Base-by-base conservation (phyloP, 2,329 filamentous ascomycete species). In the Geoglossum cookeanum region DNA sequence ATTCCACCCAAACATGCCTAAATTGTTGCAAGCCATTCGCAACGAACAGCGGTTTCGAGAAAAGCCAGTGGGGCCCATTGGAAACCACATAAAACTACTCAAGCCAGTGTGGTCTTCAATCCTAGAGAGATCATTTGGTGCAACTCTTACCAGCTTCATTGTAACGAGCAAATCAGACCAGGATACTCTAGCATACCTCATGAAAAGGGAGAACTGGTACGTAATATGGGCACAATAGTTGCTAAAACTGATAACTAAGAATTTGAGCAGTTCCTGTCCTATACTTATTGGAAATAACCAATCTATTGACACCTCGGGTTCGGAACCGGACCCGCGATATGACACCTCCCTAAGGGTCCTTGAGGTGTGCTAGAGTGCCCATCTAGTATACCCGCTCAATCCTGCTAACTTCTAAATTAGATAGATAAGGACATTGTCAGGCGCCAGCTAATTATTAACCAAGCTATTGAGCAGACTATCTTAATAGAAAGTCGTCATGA, bases 101-200 rank as follows among this genome's bases (percentile, higher is more conserved):
- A 83, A 91, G 62, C 84, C 87, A 0, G 77, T 87, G 63, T 98
- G 92, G 92, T 85, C 84, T 1, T 78, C 79, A 0, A 81, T 94
- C 48, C 69, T 98, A 13, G 92, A 98, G 66, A 84, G 78, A 60
- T 79, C 79, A 1, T 76, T 95, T 51, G 87, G 87, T n/a, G 69
- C 68, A 3, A 74, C 72, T 0, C 72, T 97, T 35, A 84, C 81
- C 60, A 81, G 79, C 1, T 98, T 97, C 65, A 78, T 94, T 55
- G 90, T 96, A 47, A 83, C 80, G 4, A 87, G 75, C 67, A 87
- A 86, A 64, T 69, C 74, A 11, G 92, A 98, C 66, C 82, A 87
- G 66, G 75, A 75, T n/a, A 75, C 79, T 5, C 73, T 98, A 3
- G 77, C 74, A 15, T 67, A 68, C 2, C 69, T 94, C 62, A 85